Evolutionary conservation across 805 yeast species (phyloP).

Genomic region (Nadsonia fulvescens): DNA sequence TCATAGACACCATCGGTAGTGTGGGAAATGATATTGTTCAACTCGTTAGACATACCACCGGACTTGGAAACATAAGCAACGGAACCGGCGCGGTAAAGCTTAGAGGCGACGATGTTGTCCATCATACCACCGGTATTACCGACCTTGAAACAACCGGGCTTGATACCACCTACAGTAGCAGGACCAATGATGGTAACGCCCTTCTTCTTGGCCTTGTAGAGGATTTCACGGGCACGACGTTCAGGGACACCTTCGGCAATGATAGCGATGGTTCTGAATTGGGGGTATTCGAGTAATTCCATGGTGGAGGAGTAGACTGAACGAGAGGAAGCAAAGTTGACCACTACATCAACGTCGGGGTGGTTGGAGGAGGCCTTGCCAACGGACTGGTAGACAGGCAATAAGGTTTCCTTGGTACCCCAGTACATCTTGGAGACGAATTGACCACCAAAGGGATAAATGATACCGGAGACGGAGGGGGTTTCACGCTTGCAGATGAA

Average conservation of each 20-base stretch:
- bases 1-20: slow-evolving; percentile 30
- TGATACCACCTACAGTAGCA: slow-evolving; percentile 31
- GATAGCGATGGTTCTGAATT: slow-evolving; percentile 27
- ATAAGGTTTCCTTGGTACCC: slow-evolving; percentile 29
- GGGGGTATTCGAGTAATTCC: slow-evolving; percentile 29
- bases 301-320: slow-evolving; percentile 29
- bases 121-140: slow-evolving; percentile 34
- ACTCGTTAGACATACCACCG: slow-evolving; percentile 31
- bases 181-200: slow-evolving; percentile 30
- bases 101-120: slow-evolving; percentile 31
- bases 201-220: slow-evolving; percentile 24
- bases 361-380: slow-evolving; percentile 24
- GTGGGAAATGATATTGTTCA: slow-evolving; percentile 27
- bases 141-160: slow-evolving; percentile 31
- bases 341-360: slow-evolving; percentile 31
- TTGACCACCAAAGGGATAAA: slow-evolving; percentile 30
- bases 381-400: slow-evolving; percentile 28
- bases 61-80: slow-evolving; percentile 30
- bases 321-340: slow-evolving; percentile 29
- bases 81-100: slow-evolving; percentile 30
- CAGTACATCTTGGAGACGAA: slow-evolving; percentile 29
- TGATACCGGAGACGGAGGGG: slow-evolving; percentile 30
- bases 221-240: slow-evolving; percentile 30
- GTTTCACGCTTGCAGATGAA: slow-evolving; percentile 26
- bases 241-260: slow-evolving; percentile 32